Conservation (phyloP, 768 basidiomycete species). For the Holtermanniella nyarrowii region DNA sequence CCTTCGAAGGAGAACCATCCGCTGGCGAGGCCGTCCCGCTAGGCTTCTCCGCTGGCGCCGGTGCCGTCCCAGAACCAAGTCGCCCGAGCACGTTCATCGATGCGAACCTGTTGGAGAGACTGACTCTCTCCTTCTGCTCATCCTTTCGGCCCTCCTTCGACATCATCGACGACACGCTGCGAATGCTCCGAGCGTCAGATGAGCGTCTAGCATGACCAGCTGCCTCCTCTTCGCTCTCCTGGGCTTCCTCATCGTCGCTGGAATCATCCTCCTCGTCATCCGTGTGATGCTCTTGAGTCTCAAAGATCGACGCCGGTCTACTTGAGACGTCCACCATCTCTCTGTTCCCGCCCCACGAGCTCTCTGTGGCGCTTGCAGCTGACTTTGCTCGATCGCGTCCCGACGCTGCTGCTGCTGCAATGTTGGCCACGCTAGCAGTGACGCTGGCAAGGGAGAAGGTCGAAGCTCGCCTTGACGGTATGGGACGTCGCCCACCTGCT, state of each 20-base stretch:
- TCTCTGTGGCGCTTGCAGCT: conserved; percentile 22
- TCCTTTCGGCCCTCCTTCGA: conserved; percentile 21
- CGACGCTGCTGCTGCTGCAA: conserved; percentile 41
- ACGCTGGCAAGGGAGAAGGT: conserved; percentile 75
- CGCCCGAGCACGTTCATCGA: conserved; percentile 49
- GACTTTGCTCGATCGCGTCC: conserved; percentile 30
- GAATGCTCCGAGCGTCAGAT: conserved; percentile 61
- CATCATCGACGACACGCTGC: conserved; percentile 52
- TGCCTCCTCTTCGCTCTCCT: conserved; percentile 42
- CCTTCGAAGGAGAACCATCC: conserved; percentile 2
- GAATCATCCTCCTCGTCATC: conserved; percentile 20
- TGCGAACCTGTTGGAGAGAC: conserved; percentile 70
- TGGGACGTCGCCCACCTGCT: conserved; percentile 43
- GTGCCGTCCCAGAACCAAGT: conserved; percentile 3
- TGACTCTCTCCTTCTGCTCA: conserved; percentile 48
- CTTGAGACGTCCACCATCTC: conserved; percentile 52
- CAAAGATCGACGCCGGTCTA: conserved; percentile 52
- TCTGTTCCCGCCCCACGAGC: conserved; percentile 42
- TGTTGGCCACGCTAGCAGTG: conserved; percentile 55
- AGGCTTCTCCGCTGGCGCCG: conserved; percentile 47
- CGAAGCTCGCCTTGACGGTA: conserved; percentile 61
- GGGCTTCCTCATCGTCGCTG: conserved; percentile 41
- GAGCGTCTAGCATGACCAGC: conserved; percentile 40
- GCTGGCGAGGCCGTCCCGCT: conserved; percentile 38
- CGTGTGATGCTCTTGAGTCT: too few relatives aligned